Evolutionary conservation across 371 early-diverging fungal species (phyloP), one percentile per base, ranked within the genome.

Genomic region (Syncephalis fuscata): DNA sequence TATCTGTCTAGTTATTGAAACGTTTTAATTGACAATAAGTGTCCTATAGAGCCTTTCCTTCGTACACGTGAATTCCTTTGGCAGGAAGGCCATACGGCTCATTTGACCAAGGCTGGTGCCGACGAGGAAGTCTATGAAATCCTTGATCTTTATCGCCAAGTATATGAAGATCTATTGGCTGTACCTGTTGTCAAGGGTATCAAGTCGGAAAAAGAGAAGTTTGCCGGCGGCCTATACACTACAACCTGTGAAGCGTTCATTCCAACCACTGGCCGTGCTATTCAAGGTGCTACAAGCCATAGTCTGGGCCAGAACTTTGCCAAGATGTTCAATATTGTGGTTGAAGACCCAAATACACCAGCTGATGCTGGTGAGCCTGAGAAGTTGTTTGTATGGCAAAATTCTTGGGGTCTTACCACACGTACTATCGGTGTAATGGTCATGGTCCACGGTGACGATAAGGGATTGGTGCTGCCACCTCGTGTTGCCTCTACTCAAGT

Each of bases 71-170:
- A 99, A 73, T 99, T 99, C 75, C 73, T 99, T 57, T 99, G 99
- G 99, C 99, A 99, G 67, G 99, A 99, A 69, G 99, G 99, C 44
- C 99, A 99, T 73, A 97, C 98, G 26, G 99, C 98, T n/a, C 90
- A 92, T 61, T 75, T 93, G 50, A 90, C 82, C 40, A 77, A 88
- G 69, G 79, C 83, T 38, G 92, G 84, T 46, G 95, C 99, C 39
- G 93, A 85, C 61, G 53, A 61, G 22, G 99, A 99, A 70, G 98
- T 96, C 17, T 69, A 65, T 45, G 70, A 90, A 50, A 95, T 99
- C 53, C 66, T 99, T 54, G 92, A 96, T 24, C 72, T 96, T 46
- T 99, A 99, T 68, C 85, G 85, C 47, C 79, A 83, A 37, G 85
- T 99, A 25, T 99, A 99, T 70, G 91, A 82, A 60, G 94, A 99